These are phyloP conservation scores for Podila minutissima DNA, from an alignment of 192 early-diverging fungal species.

Conservation along the genomic window DNA sequence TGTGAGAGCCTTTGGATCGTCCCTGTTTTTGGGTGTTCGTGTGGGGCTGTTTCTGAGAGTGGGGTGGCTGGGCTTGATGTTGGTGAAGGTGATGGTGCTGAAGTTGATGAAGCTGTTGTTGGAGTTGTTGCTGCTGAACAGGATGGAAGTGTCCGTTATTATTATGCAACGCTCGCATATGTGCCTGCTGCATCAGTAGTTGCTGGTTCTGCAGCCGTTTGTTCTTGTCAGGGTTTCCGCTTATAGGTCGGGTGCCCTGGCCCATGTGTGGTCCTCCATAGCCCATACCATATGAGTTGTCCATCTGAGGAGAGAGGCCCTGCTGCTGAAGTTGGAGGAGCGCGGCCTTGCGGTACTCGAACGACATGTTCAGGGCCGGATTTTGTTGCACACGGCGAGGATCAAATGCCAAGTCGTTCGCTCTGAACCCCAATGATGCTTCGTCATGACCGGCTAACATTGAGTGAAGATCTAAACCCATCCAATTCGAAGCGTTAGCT, in stretches of 20 bases:
- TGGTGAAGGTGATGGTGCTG: slow-evolving; percentile 12
- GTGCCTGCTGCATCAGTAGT: slow-evolving; percentile 24
- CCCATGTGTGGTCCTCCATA: not conserved
- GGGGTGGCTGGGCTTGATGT: slow-evolving; percentile 8
- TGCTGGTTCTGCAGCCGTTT: slow-evolving; percentile 31
- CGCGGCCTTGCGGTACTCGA: slow-evolving; percentile 17
- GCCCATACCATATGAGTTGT: not conserved
- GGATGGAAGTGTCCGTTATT: slow-evolving; percentile 1
- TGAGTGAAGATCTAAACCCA: slow-evolving; percentile 17
- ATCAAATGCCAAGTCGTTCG: slow-evolving; percentile 29
- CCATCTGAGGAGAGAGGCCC: slow-evolving; percentile 6
- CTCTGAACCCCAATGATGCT: slow-evolving; percentile 25
- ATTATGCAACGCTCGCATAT: not conserved
- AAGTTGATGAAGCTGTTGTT: slow-evolving; percentile 14
- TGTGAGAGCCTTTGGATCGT: slow-evolving; percentile 3
- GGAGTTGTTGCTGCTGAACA: slow-evolving; percentile 22
- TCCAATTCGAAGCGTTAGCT: not conserved
- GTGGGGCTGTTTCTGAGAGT: slow-evolving; percentile 7
- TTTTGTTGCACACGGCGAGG: slow-evolving; percentile 16
- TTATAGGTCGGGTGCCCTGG: not conserved
- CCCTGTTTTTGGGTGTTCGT: not conserved
- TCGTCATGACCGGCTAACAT: slow-evolving; percentile 28
- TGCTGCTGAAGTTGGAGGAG: slow-evolving; percentile 15
- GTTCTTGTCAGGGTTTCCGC: slow-evolving; percentile 21
- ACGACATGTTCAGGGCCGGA: slow-evolving; percentile 7